Evolutionary conservation across 495 filamentous ascomycete species (phyloP), one percentile per base, ranked within the genome.

Genomic region (Terfezia boudieri): DNA sequence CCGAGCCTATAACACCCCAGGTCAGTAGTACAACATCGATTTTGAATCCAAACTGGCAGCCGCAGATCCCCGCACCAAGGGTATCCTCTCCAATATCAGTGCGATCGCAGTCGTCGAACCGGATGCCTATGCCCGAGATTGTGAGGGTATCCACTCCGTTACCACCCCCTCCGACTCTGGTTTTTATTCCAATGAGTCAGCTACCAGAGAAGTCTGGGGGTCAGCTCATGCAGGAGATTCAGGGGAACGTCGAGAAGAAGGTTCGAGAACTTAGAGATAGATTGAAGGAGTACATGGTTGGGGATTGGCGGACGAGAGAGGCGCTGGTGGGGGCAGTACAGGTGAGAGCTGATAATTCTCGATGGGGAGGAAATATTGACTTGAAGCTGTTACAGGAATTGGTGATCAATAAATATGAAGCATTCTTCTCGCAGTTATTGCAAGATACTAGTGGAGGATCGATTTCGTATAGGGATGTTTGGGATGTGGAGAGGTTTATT

Each of bases 401-500:
- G 36, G 75, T 78, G 8, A 71, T 77, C 38, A 70, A 74, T 60
- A 71, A 72, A 14, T 81, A 81, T 53, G 76, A 80, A 57, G 70
- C 69, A 6, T 81, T 79, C 61, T 76, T 76, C 50, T 74, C 74
- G 8, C 57, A 60, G 38, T 56, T 63, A 4, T 57, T 64, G 9
- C 49, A 46, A 46, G 41, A 46, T 14, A 46, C 41, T 46, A 46
- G 41, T 20, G 41, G 41, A 9, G 53, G 53, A 46, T 48, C 53
- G 9, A 61, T 55, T 26, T 46, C 56, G 37, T 46, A 46, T 20
- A 58, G 49, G 50, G 74, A 69, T 22, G 68, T 75, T n/a, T 80
- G 75, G 77, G 76, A 80, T 65, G 66, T 73, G n/a, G 75, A 79
- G 58, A 77, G 70, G 11, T 81, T 81, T 64, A 70, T 67, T 2